Base-by-base conservation (phyloP, 495 filamentous ascomycete species). In the Lepraria neglecta region DNA sequence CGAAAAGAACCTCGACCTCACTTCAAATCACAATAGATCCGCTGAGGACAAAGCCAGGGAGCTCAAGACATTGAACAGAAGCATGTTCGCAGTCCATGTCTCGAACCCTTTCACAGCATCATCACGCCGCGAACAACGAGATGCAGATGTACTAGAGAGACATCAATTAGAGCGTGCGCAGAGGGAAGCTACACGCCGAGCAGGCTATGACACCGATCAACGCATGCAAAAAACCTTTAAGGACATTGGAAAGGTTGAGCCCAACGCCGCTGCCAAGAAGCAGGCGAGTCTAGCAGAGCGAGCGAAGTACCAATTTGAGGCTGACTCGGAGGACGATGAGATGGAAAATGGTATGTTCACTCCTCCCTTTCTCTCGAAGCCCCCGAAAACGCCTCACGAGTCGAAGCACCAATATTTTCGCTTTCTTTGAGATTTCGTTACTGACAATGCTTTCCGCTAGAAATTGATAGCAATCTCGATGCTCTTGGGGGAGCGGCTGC, bases 71-170 rank as follows among this genome's bases (percentile, higher is more conserved):
- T 75, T 87, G 9, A 95, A 92, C 67, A 80, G 84, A 65, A 87
- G 82, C 73, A 92, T 95, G 90, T 92, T 94, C 63, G 86, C 86
- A 2, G 78, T 90, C 21, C 86, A 90, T 62, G 82, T 90, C 15
- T 78, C 76, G 19, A 92, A 91, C 65, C 87, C 87, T 0, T 88
- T 91, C 64, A 89, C 85, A 3, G 77, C 76, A 43, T 75, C 78
- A 21, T 75, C 75, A 52, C 79, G 84, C 24, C 78, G 75, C 4
- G 76, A 78, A 24, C 82, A 82, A 44, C 78, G 80, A 47, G 88
- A 92, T 61, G 74, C 80, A 47, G 74, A 78, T 48, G 75, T 86
- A 42, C 64, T 90, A 47, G 82, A 82, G 31, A 82, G 80, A 50
- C 83, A 89, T 66, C 80, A 79, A 12, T 53, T 69, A 0, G 88